Percentiles rank a stretch among this genome's conserved stretches.
Conservation (phyloP, 2,329 filamentous ascomycete species). For the Neospermospora avenae region DNA sequence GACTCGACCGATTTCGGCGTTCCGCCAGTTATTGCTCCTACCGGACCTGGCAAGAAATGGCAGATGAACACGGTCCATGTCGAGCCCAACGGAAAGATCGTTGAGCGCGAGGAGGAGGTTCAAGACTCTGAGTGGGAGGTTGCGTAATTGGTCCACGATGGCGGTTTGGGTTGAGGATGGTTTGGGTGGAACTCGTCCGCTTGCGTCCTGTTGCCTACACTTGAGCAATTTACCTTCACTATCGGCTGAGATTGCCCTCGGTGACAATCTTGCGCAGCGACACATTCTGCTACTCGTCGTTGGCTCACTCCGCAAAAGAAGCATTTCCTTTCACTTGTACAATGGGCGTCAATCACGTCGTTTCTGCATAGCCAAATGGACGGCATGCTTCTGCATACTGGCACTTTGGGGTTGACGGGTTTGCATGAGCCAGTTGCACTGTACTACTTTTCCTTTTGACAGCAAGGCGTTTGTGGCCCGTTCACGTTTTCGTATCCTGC, state of each 20-base stretch:
- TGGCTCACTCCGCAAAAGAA: neutral
- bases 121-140: slow-evolving; percentile 36
- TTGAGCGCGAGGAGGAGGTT: slow-evolving; percentile 23
- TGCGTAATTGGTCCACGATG: slow-evolving; percentile 19
- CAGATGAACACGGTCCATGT: slow-evolving; percentile 18
- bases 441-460: slow-evolving; percentile 16
- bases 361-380: slow-evolving; percentile 14
- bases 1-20: slow-evolving; percentile 23
- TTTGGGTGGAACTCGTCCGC: neutral
- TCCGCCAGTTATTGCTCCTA: slow-evolving; percentile 23
- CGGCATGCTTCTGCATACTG: slow-evolving; percentile 23
- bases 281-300: neutral
- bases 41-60: slow-evolving; percentile 29
- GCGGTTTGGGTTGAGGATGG: neutral
- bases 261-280: neutral
- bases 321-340: slow-evolving; percentile 22
- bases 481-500: slow-evolving; percentile 13
- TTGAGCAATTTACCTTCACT: neutral
- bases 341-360: slow-evolving; percentile 15
- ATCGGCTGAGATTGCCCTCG: neutral
- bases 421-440: slow-evolving; percentile 26
- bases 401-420: slow-evolving; percentile 17
- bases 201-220: neutral
- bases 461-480: slow-evolving; percentile 26
- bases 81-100: slow-evolving; percentile 20